Conservation (phyloP, 2,329 filamentous ascomycete genomes). For the Neopestalotiopsis sp. region DNA sequence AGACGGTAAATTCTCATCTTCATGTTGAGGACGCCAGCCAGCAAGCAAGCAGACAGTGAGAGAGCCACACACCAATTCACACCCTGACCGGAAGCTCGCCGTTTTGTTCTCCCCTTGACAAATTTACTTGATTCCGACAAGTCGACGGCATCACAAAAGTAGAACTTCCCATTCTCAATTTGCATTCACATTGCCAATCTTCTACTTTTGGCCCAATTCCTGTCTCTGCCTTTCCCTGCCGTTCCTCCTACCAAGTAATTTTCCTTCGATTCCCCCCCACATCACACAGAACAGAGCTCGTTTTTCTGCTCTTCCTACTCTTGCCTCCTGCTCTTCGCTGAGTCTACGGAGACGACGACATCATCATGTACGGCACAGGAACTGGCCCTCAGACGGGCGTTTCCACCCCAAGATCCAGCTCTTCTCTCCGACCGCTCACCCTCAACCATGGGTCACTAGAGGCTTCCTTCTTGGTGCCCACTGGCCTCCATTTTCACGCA, state of each 20-base stretch:
- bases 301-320: constrained; percentile 12
- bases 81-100: background rate
- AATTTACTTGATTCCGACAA: constrained; percentile 8
- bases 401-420: constrained; percentile 92
- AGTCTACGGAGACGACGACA: constrained; percentile 41
- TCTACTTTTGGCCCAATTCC: constrained; percentile 15
- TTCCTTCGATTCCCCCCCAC: constrained; percentile 4
- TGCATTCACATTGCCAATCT: background rate
- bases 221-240: constrained; percentile 22
- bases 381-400: constrained; percentile 93
- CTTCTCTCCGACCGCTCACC: constrained; percentile 89
- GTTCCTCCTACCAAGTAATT: constrained; percentile 20
- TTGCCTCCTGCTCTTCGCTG: constrained; percentile 46
- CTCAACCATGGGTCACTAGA: constrained; percentile 94
- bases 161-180: constrained; percentile 15
- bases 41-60: background rate
- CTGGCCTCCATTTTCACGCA: constrained; percentile 93
- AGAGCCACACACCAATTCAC: background rate
- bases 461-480: constrained; percentile 93
- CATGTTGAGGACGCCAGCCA: constrained; percentile 12
- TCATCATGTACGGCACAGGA: constrained; percentile 79
- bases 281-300: constrained; percentile 17
- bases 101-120: too few species aligned
- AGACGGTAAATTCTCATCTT: constrained; percentile 1
- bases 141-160: constrained; percentile 12